phyloP scores from a whole-genome alignment of 805 yeast genomes.

The Zygotorulaspora florentina region DNA sequence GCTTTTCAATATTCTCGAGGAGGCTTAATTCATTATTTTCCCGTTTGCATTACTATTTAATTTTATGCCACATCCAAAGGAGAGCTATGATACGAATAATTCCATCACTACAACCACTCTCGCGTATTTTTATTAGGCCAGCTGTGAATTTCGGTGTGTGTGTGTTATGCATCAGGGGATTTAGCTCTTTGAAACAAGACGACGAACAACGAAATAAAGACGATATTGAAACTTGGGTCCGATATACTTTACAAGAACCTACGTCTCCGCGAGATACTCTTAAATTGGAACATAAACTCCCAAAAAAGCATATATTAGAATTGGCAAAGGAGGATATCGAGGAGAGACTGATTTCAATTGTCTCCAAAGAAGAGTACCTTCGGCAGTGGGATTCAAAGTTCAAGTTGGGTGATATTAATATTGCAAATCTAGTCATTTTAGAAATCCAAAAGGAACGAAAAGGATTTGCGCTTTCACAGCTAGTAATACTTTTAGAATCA shows the following conservation, averaged over 20 bases:
- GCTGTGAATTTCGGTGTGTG: neutral
- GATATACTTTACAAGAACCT: conserved; percentile 12
- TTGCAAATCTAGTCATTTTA: conserved; percentile 10
- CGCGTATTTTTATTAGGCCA: conserved; percentile 7
- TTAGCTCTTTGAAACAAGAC: conserved; percentile 5
- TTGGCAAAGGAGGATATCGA: neutral
- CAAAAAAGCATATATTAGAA: neutral
- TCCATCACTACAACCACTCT: conserved; percentile 6
- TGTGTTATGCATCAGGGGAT: conserved; percentile 3
- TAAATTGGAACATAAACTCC: neutral
- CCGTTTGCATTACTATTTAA: neutral
- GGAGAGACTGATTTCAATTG: neutral
- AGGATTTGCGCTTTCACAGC: conserved; percentile 19
- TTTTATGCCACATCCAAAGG: conserved; percentile 7
- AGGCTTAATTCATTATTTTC: neutral
- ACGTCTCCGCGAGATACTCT: conserved; percentile 10
- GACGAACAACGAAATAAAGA: conserved; percentile 10
- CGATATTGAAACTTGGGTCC: conserved; percentile 19
- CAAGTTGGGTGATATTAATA: conserved; percentile 11
- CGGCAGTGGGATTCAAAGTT: conserved; percentile 21
- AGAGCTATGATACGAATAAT: conserved; percentile 15
- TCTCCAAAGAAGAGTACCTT: conserved; percentile 7
- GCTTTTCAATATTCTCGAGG: neutral
- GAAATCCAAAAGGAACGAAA: conserved; percentile 8
- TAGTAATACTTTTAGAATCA: conserved; percentile 14